These are phyloP conservation scores for Leccinum barrowsii DNA, from an alignment of 768 basidiomycete species.

Conservation along the genomic window DNA sequence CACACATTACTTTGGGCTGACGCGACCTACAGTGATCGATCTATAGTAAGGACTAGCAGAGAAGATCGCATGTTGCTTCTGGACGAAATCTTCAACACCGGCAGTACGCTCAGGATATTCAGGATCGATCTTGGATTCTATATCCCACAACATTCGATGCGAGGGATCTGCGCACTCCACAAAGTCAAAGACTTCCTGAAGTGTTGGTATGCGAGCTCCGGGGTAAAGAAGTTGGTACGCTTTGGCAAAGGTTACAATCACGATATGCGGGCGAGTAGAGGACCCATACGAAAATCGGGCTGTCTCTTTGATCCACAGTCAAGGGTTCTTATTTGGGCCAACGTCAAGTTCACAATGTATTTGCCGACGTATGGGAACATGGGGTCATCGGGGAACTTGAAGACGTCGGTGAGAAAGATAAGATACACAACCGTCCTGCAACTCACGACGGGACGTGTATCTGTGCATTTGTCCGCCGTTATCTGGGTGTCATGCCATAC, in stretches of 20 bases:
- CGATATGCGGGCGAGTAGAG: not conserved
- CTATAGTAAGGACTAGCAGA: constrained; percentile 54
- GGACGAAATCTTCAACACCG: constrained; percentile 57
- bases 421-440: not conserved
- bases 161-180: constrained; percentile 67
- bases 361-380: constrained; percentile 76
- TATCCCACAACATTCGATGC: constrained; percentile 64
- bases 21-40: constrained; percentile 55
- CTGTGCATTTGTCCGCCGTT: constrained; percentile 57
- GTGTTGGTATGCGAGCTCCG: constrained; percentile 66
- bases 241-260: constrained; percentile 23
- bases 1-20: not conserved
- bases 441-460: constrained; percentile 62
- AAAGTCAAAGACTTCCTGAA: constrained; percentile 73
- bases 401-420: constrained; percentile 1
- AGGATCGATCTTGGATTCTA: constrained; percentile 75
- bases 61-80: constrained; percentile 57
- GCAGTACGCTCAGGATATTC: constrained; percentile 48
- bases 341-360: constrained; percentile 69
- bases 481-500: constrained; percentile 82
- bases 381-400: constrained; percentile 54
- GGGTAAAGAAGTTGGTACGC: constrained; percentile 66
- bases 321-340: constrained; percentile 74
- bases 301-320: constrained; percentile 76
- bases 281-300: constrained; percentile 51